Conservation (phyloP, 2,329 filamentous ascomycete genomes). For the Hortaea sp. region DNA sequence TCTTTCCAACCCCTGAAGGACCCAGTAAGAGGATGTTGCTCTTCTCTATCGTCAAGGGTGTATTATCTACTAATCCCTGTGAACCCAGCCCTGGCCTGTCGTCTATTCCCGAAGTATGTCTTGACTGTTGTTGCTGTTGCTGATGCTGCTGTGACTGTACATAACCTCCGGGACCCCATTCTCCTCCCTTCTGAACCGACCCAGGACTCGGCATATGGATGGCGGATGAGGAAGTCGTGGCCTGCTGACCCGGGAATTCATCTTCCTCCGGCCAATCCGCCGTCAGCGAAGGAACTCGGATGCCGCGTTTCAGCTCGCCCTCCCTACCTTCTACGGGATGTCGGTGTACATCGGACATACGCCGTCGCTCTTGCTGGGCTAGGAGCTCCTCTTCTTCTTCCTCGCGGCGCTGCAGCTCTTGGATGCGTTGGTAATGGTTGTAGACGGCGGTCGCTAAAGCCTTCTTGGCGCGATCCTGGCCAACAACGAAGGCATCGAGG, state of each 20-base stretch:
- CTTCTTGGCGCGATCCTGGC: constrained; percentile 90
- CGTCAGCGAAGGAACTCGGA: constrained; percentile 25
- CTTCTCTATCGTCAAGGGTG: constrained; percentile 74
- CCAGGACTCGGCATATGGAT: constrained; percentile 24
- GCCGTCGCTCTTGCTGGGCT: constrained; percentile 60
- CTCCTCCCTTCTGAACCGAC: background rate
- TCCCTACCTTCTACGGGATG: constrained; percentile 68
- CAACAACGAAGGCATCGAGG: constrained; percentile 91
- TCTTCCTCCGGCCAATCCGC: constrained; percentile 33
- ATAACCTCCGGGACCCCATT: background rate
- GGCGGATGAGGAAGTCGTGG: constrained; percentile 23
- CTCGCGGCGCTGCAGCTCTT: constrained; percentile 63
- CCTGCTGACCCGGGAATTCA: constrained; percentile 53
- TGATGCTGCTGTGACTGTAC: constrained; percentile 3
- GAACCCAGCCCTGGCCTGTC: constrained; percentile 10
- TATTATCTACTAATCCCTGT: constrained; percentile 42
- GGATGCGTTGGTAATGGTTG: constrained; percentile 88
- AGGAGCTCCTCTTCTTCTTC: constrained; percentile 68
- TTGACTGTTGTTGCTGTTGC: constrained; percentile 6
- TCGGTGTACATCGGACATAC: constrained; percentile 47
- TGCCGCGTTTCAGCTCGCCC: constrained; percentile 21
- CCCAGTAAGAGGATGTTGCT: constrained; percentile 87
- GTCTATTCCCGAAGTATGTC: too few species aligned
- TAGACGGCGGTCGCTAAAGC: constrained; percentile 87
- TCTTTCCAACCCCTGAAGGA: constrained; percentile 92